Conservation (phyloP, 2,329 filamentous ascomycete genomes). For the Ascochyta koolunga region DNA sequence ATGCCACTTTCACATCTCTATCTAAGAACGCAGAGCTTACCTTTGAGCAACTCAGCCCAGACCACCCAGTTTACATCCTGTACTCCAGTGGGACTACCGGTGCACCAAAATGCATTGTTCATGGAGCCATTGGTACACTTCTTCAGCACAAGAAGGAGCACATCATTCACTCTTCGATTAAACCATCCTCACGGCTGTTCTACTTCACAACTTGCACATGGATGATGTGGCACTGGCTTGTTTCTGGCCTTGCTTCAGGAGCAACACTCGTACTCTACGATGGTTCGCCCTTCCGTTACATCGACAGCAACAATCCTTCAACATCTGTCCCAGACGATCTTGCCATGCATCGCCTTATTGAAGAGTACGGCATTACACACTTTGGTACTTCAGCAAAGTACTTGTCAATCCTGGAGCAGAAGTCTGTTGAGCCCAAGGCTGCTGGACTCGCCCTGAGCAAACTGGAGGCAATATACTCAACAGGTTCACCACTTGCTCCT, state of each 20-base stretch:
- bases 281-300: slow-evolving; percentile 79
- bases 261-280: slow-evolving; percentile 88
- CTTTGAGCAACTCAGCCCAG: slow-evolving; percentile 81
- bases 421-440: slow-evolving; percentile 47
- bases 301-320: slow-evolving; percentile 49
- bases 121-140: slow-evolving; percentile 86
- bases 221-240: slow-evolving; percentile 99
- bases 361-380: slow-evolving; percentile 82
- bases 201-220: slow-evolving; percentile 96
- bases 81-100: slow-evolving; percentile 93
- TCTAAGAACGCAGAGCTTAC: slow-evolving; percentile 30
- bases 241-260: slow-evolving; percentile 83
- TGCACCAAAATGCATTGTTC: slow-evolving; percentile 89
- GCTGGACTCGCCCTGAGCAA: slow-evolving; percentile 59
- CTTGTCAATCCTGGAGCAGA: slow-evolving; percentile 86
- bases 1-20: slow-evolving; percentile 52
- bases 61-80: slow-evolving; percentile 90
- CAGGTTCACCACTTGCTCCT: slow-evolving; percentile 87
- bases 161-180: slow-evolving; percentile 81
- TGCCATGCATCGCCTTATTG: slow-evolving; percentile 81
- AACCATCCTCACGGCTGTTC: slow-evolving; percentile 74
- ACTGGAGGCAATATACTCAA: slow-evolving; percentile 89
- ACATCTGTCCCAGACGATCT: slow-evolving; percentile 70
- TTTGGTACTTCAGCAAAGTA: slow-evolving; percentile 97
- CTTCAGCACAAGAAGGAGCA: slow-evolving; percentile 98